Evolutionary conservation across 176 grass and related monocot genomes (phyloP), one percentile per base, ranked within the genome.

Genomic region (Neostapfia colusana): DNA sequence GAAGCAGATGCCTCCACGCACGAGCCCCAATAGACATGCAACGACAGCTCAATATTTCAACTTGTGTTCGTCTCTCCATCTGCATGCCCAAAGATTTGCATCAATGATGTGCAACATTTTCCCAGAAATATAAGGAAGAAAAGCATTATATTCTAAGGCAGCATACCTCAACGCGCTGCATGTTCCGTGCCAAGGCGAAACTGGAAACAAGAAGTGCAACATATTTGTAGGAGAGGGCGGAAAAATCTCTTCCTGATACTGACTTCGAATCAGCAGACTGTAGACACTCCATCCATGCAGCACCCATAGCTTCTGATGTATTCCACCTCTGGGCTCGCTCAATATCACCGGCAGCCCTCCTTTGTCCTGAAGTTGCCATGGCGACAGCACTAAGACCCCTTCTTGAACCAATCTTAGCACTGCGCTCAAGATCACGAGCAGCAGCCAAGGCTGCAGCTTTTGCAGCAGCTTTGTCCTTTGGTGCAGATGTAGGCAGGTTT

Each of bases 311-410:
- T 88, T 99, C 95, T 65, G 91, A 92, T 44, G 85, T 86, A 82
- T 99, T 99, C 95, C 95, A 99, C 88, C 95, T 92, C 85, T 86
- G 92, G 72, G 87, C 95, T 62, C 91, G 91, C 64, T 95, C 95
- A 39, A 79, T 83, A 88, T 99, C 95, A 77, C 84, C 81, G 48
- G 63, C 70, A 74, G 85, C 90, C 78, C 95, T 92, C 82, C 95
- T 92, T 85, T 99, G 87, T 67, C 85, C 95, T 77, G 95, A 99
- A 73, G 95, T 99, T 75, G 95, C 95, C 95, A 99, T 99, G 74
- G 89, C 91, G 39, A 99, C 95, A 24, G 95, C 95, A 90, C 95
- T 95, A 89, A 99, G 89, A 65, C 91, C 95, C 83, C 91, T 89
- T 72, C 87, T 88, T 83, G 95, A 92, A 76, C 95, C 95, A 76